These are phyloP conservation scores for Cocos nucifera DNA, from an alignment of 176 grass and related monocot genomes.

Conservation along the genomic window DNA sequence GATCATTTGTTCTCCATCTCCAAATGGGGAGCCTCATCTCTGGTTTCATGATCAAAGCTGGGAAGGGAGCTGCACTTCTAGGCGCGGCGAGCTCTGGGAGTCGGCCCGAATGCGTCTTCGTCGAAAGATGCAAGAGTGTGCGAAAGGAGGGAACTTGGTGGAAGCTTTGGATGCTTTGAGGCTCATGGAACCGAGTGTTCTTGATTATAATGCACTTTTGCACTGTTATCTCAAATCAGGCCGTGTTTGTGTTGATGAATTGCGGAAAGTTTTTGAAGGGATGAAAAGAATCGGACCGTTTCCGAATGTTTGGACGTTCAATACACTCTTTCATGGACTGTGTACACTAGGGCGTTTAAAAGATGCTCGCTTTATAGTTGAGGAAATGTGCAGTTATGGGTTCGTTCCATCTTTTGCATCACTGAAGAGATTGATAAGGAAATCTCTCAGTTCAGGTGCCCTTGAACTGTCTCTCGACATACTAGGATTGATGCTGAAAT, in stretches of 20 bases:
- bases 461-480: background rate
- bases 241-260: background rate
- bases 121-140: slow-evolving; percentile 4
- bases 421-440: slow-evolving; percentile 1
- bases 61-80: background rate
- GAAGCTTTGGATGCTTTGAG: slow-evolving; percentile 5
- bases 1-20: no score
- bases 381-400: slow-evolving; percentile 1
- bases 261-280: background rate
- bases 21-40: no score
- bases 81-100: background rate
- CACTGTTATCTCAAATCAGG: slow-evolving; percentile 3
- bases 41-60: background rate
- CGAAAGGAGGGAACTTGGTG: slow-evolving; percentile 1
- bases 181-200: background rate
- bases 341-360: background rate
- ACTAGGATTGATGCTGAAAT: slow-evolving; percentile 2
- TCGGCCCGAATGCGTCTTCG: background rate
- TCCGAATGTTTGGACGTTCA: slow-evolving; percentile 3
- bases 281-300: slow-evolving; percentile 6
- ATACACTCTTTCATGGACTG: background rate
- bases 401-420: slow-evolving; percentile 4
- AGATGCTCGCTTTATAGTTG: slow-evolving; percentile 2
- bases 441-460: background rate
- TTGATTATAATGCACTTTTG: slow-evolving; percentile 4